A percentile compares a stretch with the other conserved stretches of the same genome.
Evolutionary conservation across 805 yeast genomes (phyloP).

Genomic region (Barnettozyma californica): DNA sequence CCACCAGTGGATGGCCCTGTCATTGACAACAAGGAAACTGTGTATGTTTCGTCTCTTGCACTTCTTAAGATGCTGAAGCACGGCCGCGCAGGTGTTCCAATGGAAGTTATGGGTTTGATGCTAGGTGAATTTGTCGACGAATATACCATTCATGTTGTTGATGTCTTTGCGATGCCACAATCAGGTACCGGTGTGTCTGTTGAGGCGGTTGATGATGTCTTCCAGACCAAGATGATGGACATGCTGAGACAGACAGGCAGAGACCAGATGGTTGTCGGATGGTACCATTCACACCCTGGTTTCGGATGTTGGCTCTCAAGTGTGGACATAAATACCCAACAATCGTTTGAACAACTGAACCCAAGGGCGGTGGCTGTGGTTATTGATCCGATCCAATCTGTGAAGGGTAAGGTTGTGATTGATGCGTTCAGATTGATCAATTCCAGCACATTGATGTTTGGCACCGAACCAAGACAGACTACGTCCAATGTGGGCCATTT

Average conservation of each 20-base stretch:
- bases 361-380: conserved; percentile 97
- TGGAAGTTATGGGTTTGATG: conserved; percentile 96
- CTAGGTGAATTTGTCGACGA: conserved; percentile 97
- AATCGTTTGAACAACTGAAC: conserved; percentile 93
- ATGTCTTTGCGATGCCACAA: conserved; percentile 99
- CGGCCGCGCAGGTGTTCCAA: conserved; percentile 89
- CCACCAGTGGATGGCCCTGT: conserved; percentile 68
- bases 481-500: conserved; percentile 93
- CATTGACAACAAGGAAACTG: conserved; percentile 93
- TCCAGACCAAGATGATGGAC: conserved; percentile 99
- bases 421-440: conserved; percentile 96
- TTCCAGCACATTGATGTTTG: conserved; percentile 83
- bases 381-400: conserved; percentile 97
- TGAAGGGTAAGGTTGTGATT: conserved; percentile 96
- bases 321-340: conserved; percentile 97
- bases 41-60: conserved; percentile 92
- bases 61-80: conserved; percentile 94
- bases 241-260: conserved; percentile 99
- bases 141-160: conserved; percentile 93
- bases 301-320: conserved; percentile 99
- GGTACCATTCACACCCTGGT: conserved; percentile 99
- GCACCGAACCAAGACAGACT: conserved; percentile 96
- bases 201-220: conserved; percentile 98
- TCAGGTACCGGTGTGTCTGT: conserved; percentile 97
- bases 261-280: conserved; percentile 98